These are phyloP conservation scores for Arxiozyma bovina DNA, from an alignment of 1,139 yeast species.

Conservation along the genomic window DNA sequence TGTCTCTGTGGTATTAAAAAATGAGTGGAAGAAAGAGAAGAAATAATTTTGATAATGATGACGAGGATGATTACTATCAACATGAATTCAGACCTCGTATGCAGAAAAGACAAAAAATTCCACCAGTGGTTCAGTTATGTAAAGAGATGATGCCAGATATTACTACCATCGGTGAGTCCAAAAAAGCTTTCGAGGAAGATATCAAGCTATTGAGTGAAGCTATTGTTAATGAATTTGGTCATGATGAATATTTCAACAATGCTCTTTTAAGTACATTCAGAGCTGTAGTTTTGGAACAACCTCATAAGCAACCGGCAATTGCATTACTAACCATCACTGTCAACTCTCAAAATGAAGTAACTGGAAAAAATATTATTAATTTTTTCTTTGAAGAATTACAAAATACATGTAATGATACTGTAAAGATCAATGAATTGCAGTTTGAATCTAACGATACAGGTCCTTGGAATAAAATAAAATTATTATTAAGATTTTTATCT, in stretches of 20 bases:
- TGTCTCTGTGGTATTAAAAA: not conserved
- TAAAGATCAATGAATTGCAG: conserved; percentile 18
- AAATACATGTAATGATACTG: conserved; percentile 38
- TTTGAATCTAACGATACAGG: conserved; percentile 42
- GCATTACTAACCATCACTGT: conserved; percentile 64
- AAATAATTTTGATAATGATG: conserved; percentile 22
- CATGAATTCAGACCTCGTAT: conserved; percentile 28
- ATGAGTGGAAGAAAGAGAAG: conserved; percentile 29
- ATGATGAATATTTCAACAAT: conserved; percentile 52
- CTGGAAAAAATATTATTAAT: conserved; percentile 65
- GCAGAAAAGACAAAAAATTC: conserved; percentile 32
- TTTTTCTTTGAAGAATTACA: conserved; percentile 58
- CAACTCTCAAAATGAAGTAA: conserved; percentile 54
- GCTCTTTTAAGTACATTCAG: conserved; percentile 55
- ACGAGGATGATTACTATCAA: conserved; percentile 25
- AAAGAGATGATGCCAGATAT: conserved; percentile 44
- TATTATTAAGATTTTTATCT: conserved; percentile 61
- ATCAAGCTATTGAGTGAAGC: conserved; percentile 60
- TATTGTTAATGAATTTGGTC: conserved; percentile 59
- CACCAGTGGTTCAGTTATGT: conserved; percentile 35
- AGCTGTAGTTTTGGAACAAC: conserved; percentile 77
- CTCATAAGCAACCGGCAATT: conserved; percentile 71
- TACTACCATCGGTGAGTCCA: conserved; percentile 57
- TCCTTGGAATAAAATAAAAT: conserved; percentile 63
- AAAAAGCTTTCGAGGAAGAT: conserved; percentile 53